phyloP scores from a whole-genome alignment of 805 yeast genomes.

The Saturnispora dispora region DNA sequence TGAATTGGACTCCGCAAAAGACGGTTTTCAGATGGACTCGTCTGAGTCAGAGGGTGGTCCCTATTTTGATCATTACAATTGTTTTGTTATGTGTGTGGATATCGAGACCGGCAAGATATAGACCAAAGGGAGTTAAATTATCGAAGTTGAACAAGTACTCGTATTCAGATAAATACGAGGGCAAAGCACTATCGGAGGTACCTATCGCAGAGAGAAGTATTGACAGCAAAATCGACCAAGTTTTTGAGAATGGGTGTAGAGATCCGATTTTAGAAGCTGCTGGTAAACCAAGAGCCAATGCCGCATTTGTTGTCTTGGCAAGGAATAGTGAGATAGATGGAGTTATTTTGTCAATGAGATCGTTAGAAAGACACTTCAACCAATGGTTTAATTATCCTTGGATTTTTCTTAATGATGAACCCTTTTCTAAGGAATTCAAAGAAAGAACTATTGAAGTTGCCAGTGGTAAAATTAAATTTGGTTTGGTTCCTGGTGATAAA shows the following conservation, averaged over 20 bases:
- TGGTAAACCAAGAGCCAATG: constrained; percentile 48
- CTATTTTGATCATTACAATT: background rate
- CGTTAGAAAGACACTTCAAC: constrained; percentile 81
- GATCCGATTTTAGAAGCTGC: constrained; percentile 18
- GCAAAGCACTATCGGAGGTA: constrained; percentile 1
- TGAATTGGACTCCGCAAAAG: constrained; percentile 4
- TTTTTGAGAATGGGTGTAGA: constrained; percentile 28
- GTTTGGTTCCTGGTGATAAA: constrained; percentile 42
- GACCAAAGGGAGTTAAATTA: background rate
- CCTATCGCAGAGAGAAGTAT: constrained; percentile 17
- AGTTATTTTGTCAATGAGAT: constrained; percentile 62
- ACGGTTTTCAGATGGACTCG: background rate
- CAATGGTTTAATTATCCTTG: constrained; percentile 93
- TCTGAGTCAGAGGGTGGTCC: background rate
- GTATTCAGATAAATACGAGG: background rate
- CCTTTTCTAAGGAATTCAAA: constrained; percentile 59
- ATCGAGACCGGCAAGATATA: background rate
- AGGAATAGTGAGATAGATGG: constrained; percentile 72
- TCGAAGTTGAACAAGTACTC: constrained; percentile 1
- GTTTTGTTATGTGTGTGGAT: background rate
- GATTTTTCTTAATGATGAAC: constrained; percentile 77
- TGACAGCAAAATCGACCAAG: constrained; percentile 20
- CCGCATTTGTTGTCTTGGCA: constrained; percentile 77
- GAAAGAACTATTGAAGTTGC: constrained; percentile 42
- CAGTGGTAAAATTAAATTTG: constrained; percentile 61